Conservation (phyloP, 2,329 filamentous ascomycete species). For the Neofusicoccum sp. region DNA sequence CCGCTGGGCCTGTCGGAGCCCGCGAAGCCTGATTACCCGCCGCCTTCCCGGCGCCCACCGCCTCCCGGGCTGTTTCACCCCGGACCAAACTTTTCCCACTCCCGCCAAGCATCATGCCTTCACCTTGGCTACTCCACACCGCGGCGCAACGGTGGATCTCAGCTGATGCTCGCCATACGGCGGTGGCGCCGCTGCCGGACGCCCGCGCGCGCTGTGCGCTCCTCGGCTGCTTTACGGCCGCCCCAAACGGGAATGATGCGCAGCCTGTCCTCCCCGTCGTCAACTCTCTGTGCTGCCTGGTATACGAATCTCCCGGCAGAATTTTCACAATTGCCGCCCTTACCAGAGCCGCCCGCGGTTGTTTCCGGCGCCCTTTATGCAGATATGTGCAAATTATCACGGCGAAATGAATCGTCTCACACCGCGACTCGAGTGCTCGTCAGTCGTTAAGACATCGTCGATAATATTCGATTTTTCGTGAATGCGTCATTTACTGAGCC, state of each 20-base stretch:
- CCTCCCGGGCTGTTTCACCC: too few species aligned
- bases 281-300: not conserved
- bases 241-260: not conserved
- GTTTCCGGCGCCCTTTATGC: too few species aligned
- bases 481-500: too few species aligned
- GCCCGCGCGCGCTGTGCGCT: not conserved
- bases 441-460: not conserved
- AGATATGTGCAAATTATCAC: too few species aligned
- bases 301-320: not conserved
- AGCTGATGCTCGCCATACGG: conserved; percentile 17
- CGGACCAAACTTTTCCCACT: too few species aligned
- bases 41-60: too few species aligned
- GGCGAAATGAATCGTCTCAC: too few species aligned
- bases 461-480: not conserved
- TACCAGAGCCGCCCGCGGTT: too few species aligned
- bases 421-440: not conserved
- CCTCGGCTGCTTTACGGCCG: not conserved
- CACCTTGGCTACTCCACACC: not conserved
- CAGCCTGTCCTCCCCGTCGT: not conserved
- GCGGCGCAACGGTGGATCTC: not conserved
- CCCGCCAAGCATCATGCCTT: not conserved
- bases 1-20: too few species aligned
- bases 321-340: not conserved
- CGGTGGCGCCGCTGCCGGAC: not conserved
- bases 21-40: too few species aligned